Evolutionary conservation across 2,329 filamentous ascomycete species (phyloP).

Genomic region (Monosporascus sp.): DNA sequence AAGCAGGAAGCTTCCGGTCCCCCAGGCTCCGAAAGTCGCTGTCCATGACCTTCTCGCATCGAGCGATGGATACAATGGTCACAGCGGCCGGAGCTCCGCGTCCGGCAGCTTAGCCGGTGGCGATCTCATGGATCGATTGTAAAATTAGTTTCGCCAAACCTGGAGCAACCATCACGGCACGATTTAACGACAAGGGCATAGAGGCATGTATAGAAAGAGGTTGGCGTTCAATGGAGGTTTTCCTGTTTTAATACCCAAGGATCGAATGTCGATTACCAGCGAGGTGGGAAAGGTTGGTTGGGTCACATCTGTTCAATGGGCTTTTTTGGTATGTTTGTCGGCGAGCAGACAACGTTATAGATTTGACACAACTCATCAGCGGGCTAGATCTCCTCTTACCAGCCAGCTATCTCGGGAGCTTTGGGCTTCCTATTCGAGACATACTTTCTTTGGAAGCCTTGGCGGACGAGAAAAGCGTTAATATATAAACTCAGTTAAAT

Average conservation of each 20-base stretch:
- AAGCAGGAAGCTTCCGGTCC: conserved; percentile 82
- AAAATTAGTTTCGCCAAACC: conserved; percentile 10
- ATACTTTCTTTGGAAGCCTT: neutral
- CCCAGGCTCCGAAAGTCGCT: conserved; percentile 83
- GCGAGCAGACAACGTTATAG: conserved; percentile 18
- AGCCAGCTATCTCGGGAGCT: conserved; percentile 5
- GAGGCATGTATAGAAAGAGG: conserved; percentile 26
- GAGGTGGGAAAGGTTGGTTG: neutral
- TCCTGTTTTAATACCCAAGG: neutral
- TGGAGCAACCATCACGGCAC: conserved; percentile 15
- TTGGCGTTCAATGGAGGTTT: conserved; percentile 18
- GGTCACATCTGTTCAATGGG: neutral
- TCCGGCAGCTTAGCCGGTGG: conserved; percentile 72
- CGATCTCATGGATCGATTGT: conserved; percentile 56
- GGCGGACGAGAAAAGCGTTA: neutral
- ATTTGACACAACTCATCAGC: conserved; percentile 20
- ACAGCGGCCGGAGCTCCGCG: conserved; percentile 72
- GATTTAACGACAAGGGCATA: conserved; percentile 27
- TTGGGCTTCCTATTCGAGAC: neutral
- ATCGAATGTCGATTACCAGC: neutral
- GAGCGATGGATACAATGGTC: conserved; percentile 53
- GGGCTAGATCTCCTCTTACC: conserved; percentile 23
- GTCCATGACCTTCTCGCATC: conserved; percentile 78
- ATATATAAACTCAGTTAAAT: neutral
- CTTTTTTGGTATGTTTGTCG: conserved; percentile 13